phyloP scores from a whole-genome alignment of 2,329 filamentous ascomycete species.

The Phyllosticta citribraziliensis region DNA sequence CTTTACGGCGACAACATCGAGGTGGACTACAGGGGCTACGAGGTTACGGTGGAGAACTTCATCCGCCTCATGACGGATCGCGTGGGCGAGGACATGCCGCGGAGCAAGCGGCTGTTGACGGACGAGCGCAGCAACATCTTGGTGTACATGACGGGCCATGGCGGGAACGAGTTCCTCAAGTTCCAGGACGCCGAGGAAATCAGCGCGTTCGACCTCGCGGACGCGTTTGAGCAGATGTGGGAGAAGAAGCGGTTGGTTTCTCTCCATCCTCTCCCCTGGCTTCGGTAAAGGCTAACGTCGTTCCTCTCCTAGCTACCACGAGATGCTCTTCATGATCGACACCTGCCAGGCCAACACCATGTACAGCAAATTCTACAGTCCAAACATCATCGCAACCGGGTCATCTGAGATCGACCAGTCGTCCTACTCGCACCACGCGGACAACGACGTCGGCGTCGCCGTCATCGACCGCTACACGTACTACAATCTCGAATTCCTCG shows the following conservation, averaged over 20 bases:
- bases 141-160: constrained; percentile 98
- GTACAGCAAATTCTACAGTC: constrained; percentile 96
- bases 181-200: constrained; percentile 99
- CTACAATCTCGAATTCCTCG: constrained; percentile 94
- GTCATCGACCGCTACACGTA: constrained; percentile 99
- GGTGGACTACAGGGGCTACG: constrained; percentile 95
- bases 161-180: constrained; percentile 94
- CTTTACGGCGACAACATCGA: constrained; percentile 98
- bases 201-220: constrained; percentile 86
- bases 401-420: constrained; percentile 92
- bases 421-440: constrained; percentile 93
- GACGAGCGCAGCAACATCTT: constrained; percentile 95
- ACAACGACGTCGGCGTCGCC: constrained; percentile 94
- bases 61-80: constrained; percentile 91
- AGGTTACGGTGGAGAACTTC: constrained; percentile 98
- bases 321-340: constrained; percentile 99
- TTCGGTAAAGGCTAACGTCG: background rate
- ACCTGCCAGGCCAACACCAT: constrained; percentile 99
- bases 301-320: constrained; percentile 60
- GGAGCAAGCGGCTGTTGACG: constrained; percentile 86
- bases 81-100: constrained; percentile 86
- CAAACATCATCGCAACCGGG: constrained; percentile 97
- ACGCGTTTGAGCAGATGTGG: constrained; percentile 99
- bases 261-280: background rate
- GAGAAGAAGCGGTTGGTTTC: constrained; percentile 78